phyloP scores from a whole-genome alignment of 331 rosid genomes.

The Acacia concinna region DNA sequence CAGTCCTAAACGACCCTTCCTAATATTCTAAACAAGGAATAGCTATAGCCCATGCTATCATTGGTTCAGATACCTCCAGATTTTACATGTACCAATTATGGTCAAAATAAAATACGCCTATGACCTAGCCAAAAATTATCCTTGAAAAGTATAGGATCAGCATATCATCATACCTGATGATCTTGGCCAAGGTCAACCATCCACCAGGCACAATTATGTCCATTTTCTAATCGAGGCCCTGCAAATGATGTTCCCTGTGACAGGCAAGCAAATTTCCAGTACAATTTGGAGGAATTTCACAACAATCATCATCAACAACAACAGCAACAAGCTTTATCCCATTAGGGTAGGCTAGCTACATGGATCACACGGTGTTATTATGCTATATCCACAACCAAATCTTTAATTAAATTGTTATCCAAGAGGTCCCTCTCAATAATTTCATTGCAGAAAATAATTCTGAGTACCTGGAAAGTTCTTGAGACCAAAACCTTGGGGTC shows the following conservation, averaged over 20 bases:
- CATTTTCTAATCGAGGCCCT: conserved; percentile 83
- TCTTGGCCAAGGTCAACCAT: conserved; percentile 80
- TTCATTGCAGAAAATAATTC: not conserved
- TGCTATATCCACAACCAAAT: no score
- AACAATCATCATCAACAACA: no score
- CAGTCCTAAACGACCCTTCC: not conserved
- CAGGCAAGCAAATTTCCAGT: conserved; percentile 30
- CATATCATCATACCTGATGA: conserved; percentile 66
- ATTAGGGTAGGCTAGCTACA: no score
- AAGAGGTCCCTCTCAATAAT: no score
- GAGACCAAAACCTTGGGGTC: conserved; percentile 96
- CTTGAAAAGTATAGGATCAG: not conserved
- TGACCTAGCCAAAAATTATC: not conserved
- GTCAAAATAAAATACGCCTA: not conserved
- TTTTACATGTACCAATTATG: not conserved
- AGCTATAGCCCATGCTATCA: not conserved
- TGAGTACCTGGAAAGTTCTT: conserved; percentile 75
- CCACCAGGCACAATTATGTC: conserved; percentile 82
- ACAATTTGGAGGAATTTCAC: conserved; percentile 11
- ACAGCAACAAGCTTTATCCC: no score
- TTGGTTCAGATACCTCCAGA: not conserved
- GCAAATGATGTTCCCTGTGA: conserved; percentile 91
- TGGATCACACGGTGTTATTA: no score
- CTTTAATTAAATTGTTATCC: no score
- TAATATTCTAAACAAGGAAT: no score